phyloP scores from a whole-genome alignment of 2,329 filamentous ascomycete species.

The Ceratocystis eucalypticola region DNA sequence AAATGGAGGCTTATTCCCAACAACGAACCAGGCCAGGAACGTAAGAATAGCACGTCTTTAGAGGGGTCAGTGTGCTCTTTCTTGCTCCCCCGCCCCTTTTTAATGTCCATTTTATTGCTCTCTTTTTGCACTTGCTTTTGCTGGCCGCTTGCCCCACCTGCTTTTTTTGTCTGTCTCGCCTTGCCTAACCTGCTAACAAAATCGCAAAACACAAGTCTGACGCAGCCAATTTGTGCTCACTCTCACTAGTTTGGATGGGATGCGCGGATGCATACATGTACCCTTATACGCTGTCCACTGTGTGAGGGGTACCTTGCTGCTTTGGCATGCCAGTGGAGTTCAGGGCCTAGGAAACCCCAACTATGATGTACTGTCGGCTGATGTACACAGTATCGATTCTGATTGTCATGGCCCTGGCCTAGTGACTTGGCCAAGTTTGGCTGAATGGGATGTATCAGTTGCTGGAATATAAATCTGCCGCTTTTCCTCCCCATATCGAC shows the following conservation, averaged over 20 bases:
- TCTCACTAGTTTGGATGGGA: background rate
- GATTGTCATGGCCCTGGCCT: background rate
- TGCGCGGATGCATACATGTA: background rate
- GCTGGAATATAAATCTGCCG: conserved; percentile 7
- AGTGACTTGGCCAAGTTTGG: background rate
- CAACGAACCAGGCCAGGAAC: background rate
- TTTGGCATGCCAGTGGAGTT: background rate
- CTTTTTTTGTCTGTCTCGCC: background rate
- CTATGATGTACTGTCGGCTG: background rate
- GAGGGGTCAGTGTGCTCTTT: background rate
- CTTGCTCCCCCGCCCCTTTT: background rate
- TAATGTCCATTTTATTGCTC: background rate
- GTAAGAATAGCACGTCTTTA: background rate
- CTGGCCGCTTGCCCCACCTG: background rate
- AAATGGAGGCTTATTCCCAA: background rate
- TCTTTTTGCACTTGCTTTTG: background rate
- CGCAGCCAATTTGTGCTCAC: background rate
- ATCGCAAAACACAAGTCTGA: background rate
- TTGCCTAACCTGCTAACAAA: background rate
- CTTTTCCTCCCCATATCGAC: background rate
- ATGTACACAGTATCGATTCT: conserved; percentile 3
- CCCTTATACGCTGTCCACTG: background rate
- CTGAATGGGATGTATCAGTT: background rate
- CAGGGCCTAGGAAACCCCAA: background rate
- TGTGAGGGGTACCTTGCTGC: background rate